Conservation (phyloP, 371 early-diverging fungal species). For the Blakeslea trispora region DNA sequence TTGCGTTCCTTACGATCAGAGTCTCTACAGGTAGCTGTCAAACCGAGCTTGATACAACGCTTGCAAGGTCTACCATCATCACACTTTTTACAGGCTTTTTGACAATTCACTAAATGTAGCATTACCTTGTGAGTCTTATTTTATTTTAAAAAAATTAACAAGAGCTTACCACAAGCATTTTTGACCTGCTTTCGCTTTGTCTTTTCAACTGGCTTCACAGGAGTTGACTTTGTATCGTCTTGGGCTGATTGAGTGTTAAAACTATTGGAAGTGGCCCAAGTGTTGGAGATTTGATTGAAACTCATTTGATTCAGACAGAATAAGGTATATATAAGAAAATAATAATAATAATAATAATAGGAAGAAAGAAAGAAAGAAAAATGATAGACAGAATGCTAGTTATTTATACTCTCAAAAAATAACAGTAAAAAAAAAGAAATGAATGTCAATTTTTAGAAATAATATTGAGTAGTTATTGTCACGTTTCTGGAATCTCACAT, state of each 20-base stretch:
- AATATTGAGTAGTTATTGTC: not conserved
- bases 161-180: slow-evolving; percentile 37
- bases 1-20: slow-evolving; percentile 85
- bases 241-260: not conserved
- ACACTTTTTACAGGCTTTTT: slow-evolving; percentile 93
- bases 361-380: too few species aligned
- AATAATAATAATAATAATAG: too few species aligned
- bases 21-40: slow-evolving; percentile 74
- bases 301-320: not conserved
- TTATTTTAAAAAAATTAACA: not conserved
- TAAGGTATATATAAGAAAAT: not conserved
- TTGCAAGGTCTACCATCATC: slow-evolving; percentile 86
- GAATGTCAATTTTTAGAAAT: not conserved
- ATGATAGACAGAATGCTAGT: too few species aligned
- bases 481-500: slow-evolving; percentile 1
- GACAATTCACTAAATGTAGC: slow-evolving; percentile 70
- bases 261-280: not conserved
- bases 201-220: slow-evolving; percentile 17
- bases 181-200: slow-evolving; percentile 36
- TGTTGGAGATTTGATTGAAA: not conserved
- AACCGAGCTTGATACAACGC: slow-evolving; percentile 78
- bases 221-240: not conserved
- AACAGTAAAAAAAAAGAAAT: slow-evolving; percentile 1
- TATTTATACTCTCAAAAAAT: too few species aligned
- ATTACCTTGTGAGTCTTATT: not conserved